Evolutionary conservation across 495 filamentous ascomycete genomes (phyloP).

Genomic region (Aspergillus avenaceus): DNA sequence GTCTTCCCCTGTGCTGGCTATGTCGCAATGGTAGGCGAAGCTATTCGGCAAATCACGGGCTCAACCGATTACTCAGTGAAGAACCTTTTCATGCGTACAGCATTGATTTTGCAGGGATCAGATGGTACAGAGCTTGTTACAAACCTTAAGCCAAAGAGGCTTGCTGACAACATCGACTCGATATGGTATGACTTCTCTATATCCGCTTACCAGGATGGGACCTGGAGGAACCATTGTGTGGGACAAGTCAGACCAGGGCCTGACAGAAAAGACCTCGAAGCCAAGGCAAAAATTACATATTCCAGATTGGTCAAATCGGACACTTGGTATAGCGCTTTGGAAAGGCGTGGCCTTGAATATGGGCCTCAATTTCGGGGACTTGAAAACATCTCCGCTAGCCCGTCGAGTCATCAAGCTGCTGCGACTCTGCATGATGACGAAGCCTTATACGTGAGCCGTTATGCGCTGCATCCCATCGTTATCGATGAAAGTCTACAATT

Average conservation of each 20-base stretch:
- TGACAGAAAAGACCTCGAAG: not conserved
- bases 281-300: not conserved
- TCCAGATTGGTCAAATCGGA: conserved; percentile 2
- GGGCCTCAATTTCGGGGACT: conserved; percentile 27
- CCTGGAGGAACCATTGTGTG: conserved; percentile 39
- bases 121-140: conserved; percentile 28
- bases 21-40: conserved; percentile 45
- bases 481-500: conserved; percentile 16
- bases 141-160: conserved; percentile 20
- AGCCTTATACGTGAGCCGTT: conserved; percentile 10
- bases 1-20: conserved; percentile 46
- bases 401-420: conserved; percentile 4
- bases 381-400: conserved; percentile 19
- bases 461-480: conserved; percentile 18
- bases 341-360: conserved; percentile 34
- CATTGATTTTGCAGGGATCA: conserved; percentile 21
- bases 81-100: conserved; percentile 16
- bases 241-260: conserved; percentile 25
- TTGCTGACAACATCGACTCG: conserved; percentile 31
- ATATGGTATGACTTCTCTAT: conserved; percentile 44
- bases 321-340: conserved; percentile 24
- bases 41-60: conserved; percentile 32
- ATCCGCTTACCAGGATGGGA: conserved; percentile 24
- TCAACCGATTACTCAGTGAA: conserved; percentile 16
- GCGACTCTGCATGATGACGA: conserved; percentile 2